Evolutionary conservation across 441 rosid species (phyloP).

Genomic region (Aleurites moluccanus): DNA sequence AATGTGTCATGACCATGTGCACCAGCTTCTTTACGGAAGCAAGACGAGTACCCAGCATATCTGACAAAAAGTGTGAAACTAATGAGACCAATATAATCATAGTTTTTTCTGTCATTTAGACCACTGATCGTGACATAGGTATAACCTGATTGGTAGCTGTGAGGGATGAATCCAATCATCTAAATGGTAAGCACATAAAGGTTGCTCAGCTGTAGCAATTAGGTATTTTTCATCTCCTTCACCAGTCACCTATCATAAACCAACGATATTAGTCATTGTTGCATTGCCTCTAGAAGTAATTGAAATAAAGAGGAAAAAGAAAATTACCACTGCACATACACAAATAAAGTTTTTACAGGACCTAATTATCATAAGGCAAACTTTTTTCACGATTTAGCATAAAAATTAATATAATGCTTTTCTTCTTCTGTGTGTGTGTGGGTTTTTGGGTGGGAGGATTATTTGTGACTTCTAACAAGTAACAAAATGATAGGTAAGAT

Average conservation of each 20-base stretch:
- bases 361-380: not conserved
- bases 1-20: conserved; percentile 84
- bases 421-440: not conserved
- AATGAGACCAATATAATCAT: conserved; percentile 15
- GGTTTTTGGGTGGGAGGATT: too few relatives aligned
- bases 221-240: conserved; percentile 97
- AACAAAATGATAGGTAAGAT: too few relatives aligned
- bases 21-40: conserved; percentile 92
- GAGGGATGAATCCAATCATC: conserved; percentile 95
- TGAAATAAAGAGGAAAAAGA: not conserved
- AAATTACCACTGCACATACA: not conserved
- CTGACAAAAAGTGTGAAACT: conserved; percentile 34
- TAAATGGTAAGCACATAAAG: conserved; percentile 79
- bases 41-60: conserved; percentile 88
- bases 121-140: conserved; percentile 7
- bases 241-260: conserved; percentile 66
- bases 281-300: not conserved
- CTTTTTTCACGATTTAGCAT: not conserved
- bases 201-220: conserved; percentile 94
- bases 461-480: too few relatives aligned
- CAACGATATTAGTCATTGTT: not conserved
- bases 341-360: not conserved
- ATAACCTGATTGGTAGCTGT: conserved; percentile 75
- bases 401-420: not conserved
- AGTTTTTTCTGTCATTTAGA: not conserved